Evolutionary conservation across 768 basidiomycete species (phyloP).

Genomic region (Leccinum broughii): DNA sequence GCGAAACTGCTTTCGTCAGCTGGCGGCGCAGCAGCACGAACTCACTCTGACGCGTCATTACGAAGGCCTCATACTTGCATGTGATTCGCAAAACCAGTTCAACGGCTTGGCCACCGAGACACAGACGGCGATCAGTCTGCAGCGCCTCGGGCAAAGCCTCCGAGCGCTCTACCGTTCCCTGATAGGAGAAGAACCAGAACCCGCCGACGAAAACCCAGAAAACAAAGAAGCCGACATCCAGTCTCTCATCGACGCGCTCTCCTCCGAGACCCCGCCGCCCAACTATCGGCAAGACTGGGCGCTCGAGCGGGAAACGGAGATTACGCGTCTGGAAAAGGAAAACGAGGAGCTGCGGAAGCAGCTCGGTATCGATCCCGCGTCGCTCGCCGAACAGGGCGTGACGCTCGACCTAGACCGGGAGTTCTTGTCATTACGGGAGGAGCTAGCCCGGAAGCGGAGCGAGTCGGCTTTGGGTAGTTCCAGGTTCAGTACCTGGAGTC

Average conservation of each 20-base stretch:
- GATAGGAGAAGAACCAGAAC: conserved; percentile 54
- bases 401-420: conserved; percentile 48
- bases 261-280: conserved; percentile 35
- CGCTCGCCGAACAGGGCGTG: conserved; percentile 53
- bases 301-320: conserved; percentile 83
- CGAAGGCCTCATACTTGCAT: conserved; percentile 71
- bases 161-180: conserved; percentile 72
- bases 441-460: conserved; percentile 26
- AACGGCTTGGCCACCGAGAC: conserved; percentile 58
- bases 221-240: conserved; percentile 43
- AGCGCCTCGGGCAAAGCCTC: conserved; percentile 68
- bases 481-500: conserved; percentile 27
- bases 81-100: conserved; percentile 56
- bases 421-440: conserved; percentile 26
- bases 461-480: conserved; percentile 27
- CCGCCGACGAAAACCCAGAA: conserved; percentile 28
- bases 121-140: conserved; percentile 63
- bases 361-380: conserved; percentile 69
- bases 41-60: conserved; percentile 87
- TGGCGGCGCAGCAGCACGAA: conserved; percentile 92
- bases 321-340: conserved; percentile 76
- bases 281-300: conserved; percentile 76
- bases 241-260: conserved; percentile 44
- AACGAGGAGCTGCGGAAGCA: conserved; percentile 76
- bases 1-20: conserved; percentile 41